Evolutionary conservation across 371 early-diverging fungal species (phyloP).

Genomic region (Mucor mucedo): DNA sequence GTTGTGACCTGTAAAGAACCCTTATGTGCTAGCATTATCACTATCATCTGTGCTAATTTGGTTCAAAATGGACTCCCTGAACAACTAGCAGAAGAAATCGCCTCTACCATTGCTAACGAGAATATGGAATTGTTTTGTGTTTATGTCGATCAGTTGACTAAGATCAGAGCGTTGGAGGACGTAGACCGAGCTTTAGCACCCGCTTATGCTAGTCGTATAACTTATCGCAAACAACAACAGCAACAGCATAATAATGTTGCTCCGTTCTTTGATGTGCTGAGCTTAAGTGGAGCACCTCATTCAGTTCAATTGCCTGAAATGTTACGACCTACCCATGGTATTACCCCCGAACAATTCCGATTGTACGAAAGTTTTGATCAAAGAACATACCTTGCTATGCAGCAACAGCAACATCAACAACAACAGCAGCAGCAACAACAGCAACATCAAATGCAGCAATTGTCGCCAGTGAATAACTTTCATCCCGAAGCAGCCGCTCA

Average conservation of each 20-base stretch:
- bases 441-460: slow-evolving; percentile 1
- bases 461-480: slow-evolving; percentile 36
- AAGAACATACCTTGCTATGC: slow-evolving; percentile 20
- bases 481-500: slow-evolving; percentile 33
- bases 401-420: slow-evolving; percentile 7
- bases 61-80: slow-evolving; percentile 83
- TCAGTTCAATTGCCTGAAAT: slow-evolving; percentile 85
- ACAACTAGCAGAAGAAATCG: slow-evolving; percentile 80
- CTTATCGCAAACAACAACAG: slow-evolving; percentile 77
- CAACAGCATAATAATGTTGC: slow-evolving; percentile 57
- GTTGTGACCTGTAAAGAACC: slow-evolving; percentile 95
- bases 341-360: slow-evolving; percentile 69
- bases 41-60: slow-evolving; percentile 75
- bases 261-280: slow-evolving; percentile 83
- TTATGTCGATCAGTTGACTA: slow-evolving; percentile 90
- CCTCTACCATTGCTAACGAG: slow-evolving; percentile 80
- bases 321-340: slow-evolving; percentile 74
- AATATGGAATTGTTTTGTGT: slow-evolving; percentile 91
- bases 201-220: slow-evolving; percentile 74
- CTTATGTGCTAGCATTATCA: slow-evolving; percentile 79
- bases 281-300: slow-evolving; percentile 73
- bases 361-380: slow-evolving; percentile 32
- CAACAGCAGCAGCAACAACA: slow-evolving; percentile 28
- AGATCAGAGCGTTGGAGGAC: slow-evolving; percentile 84
- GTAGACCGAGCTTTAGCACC: slow-evolving; percentile 80